Percentiles rank a stretch among this genome's conserved stretches.
phyloP scores from a whole-genome alignment of 1,284 basidiomycete genomes.

The Butyriboletus appendiculatus region DNA sequence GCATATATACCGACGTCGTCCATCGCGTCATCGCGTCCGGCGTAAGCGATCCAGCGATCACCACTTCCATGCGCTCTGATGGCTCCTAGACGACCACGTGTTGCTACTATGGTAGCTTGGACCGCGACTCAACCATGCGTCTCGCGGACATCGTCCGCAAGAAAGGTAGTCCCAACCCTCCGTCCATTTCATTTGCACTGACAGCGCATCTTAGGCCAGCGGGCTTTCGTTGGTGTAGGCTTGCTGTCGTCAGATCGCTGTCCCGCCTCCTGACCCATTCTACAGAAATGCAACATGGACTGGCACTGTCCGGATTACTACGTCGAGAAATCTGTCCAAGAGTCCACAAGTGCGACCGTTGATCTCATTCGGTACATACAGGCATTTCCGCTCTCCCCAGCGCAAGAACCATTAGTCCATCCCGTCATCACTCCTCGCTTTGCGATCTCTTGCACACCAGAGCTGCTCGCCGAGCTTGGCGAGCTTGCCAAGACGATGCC shows the following conservation, averaged over 20 bases:
- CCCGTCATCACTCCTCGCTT: conserved; percentile 95
- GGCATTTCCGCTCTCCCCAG: conserved; percentile 41
- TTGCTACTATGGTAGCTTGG: conserved; percentile 89
- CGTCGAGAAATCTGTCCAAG: conserved; percentile 61
- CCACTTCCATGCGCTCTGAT: background rate
- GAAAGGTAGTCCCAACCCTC: conserved; percentile 47
- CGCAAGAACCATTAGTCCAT: conserved; percentile 61
- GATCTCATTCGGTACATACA: conserved; percentile 74
- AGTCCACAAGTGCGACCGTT: conserved; percentile 62
- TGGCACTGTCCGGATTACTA: conserved; percentile 71
- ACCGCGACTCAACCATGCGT: conserved; percentile 79
- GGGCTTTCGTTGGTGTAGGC: conserved; percentile 82
- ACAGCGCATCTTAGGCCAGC: conserved; percentile 59
- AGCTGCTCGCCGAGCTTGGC: conserved; percentile 71
- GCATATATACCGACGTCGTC: conserved; percentile 76
- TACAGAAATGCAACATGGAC: conserved; percentile 96
- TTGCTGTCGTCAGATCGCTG: conserved; percentile 1
- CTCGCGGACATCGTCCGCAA: conserved; percentile 77
- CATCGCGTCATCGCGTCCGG: conserved; percentile 75
- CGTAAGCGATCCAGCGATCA: conserved; percentile 45
- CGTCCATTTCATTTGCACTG: conserved; percentile 1
- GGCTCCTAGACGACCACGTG: conserved; percentile 81
- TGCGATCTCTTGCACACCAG: conserved; percentile 85
- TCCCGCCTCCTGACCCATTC: conserved; percentile 14
- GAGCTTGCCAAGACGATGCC: conserved; percentile 50